Conservation (phyloP, 2,329 filamentous ascomycete species). For the Pezicula radicicola region DNA sequence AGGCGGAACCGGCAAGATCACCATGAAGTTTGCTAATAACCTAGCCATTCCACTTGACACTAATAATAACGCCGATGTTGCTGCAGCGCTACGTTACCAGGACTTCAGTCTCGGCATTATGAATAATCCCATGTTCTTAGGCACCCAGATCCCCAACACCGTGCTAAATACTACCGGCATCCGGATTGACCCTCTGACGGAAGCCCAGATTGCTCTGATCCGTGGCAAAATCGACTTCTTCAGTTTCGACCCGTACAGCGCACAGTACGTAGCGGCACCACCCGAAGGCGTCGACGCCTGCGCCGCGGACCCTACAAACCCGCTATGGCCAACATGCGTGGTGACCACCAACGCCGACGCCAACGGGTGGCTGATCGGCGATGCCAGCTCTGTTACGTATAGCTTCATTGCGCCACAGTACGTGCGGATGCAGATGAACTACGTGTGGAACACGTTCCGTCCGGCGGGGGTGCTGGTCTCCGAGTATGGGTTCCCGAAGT, state of each 20-base stretch:
- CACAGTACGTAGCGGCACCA: slow-evolving; percentile 45
- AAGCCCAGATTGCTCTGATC: neutral
- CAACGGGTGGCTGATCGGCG: slow-evolving; percentile 53
- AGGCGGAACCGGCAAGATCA: no score
- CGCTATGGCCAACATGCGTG: slow-evolving; percentile 49
- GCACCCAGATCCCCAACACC: no score
- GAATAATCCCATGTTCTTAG: no score
- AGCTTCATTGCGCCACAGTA: slow-evolving; percentile 56
- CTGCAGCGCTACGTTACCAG: no score
- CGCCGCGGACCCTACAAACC: slow-evolving; percentile 38
- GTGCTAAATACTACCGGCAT: no score
- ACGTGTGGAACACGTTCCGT: slow-evolving; percentile 56
- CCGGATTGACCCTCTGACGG: neutral
- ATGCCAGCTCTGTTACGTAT: slow-evolving; percentile 49
- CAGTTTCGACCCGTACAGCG: slow-evolving; percentile 54
- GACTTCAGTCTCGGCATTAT: no score
- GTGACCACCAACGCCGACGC: slow-evolving; percentile 41
- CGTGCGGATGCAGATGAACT: slow-evolving; percentile 50
- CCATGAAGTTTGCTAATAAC: no score
- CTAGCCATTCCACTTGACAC: no score
- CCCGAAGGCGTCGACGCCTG: slow-evolving; percentile 43
- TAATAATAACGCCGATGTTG: no score
- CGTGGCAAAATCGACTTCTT: slow-evolving; percentile 43
- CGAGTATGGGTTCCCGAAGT: slow-evolving; percentile 56
- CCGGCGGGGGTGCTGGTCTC: slow-evolving; percentile 38